Conservation (phyloP, 2,329 filamentous ascomycete genomes). For the Curvularia eragrostidis region DNA sequence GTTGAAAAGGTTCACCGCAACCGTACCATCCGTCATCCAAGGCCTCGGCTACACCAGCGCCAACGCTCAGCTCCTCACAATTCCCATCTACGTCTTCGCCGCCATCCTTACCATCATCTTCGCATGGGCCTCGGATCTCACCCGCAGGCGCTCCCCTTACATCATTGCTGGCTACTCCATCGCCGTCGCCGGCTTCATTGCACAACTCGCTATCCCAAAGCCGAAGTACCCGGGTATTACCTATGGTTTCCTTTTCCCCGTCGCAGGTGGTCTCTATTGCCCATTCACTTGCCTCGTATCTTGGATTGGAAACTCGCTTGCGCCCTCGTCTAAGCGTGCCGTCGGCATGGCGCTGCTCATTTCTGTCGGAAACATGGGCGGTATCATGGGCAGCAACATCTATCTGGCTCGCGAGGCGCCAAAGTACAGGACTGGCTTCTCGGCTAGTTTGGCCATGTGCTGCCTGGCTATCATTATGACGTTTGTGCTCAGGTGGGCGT, state of each 20-base stretch:
- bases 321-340: conserved; percentile 45
- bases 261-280: conserved; percentile 46
- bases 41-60: conserved; percentile 52
- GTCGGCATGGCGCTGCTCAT: conserved; percentile 60
- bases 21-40: conserved; percentile 53
- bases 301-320: conserved; percentile 47
- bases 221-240: conserved; percentile 55
- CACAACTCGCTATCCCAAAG: conserved; percentile 57
- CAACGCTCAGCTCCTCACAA: conserved; percentile 52
- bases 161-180: conserved; percentile 59
- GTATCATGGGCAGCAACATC: conserved; percentile 56
- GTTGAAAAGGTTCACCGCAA: conserved; percentile 32
- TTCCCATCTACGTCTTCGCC: conserved; percentile 54
- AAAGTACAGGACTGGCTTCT: conserved; percentile 59
- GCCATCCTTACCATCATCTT: conserved; percentile 50
- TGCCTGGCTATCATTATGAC: conserved; percentile 56
- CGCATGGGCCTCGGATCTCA: conserved; percentile 59
- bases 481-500: conserved; percentile 53
- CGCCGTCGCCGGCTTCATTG: conserved; percentile 62
- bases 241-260: conserved; percentile 53
- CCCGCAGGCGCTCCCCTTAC: conserved; percentile 62
- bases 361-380: conserved; percentile 57
- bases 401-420: conserved; percentile 59
- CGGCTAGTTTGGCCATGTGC: conserved; percentile 54
- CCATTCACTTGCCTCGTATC: conserved; percentile 47